These are phyloP conservation scores for Beauveria medogensis DNA, from an alignment of 2,329 filamentous ascomycete genomes.

Conservation along the genomic window DNA sequence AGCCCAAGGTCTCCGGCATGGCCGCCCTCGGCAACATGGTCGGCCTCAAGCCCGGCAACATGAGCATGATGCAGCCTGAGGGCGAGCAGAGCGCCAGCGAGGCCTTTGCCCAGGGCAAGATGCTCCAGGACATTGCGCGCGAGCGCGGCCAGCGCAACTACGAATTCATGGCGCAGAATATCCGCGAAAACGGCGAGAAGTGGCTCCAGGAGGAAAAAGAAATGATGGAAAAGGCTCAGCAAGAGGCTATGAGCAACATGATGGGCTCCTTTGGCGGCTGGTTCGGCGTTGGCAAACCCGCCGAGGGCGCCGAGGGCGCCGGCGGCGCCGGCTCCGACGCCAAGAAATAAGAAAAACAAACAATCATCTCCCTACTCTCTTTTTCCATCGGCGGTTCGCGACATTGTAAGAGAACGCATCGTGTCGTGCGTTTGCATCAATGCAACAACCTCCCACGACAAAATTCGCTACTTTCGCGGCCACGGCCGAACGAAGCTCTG, in stretches of 20 bases:
- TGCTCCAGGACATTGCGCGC: conserved; percentile 89
- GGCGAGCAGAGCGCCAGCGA: conserved; percentile 66
- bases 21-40: conserved; percentile 63
- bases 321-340: not conserved
- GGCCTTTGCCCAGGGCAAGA: conserved; percentile 85
- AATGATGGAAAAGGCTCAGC: conserved; percentile 78
- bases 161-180: conserved; percentile 80
- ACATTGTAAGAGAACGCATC: not conserved
- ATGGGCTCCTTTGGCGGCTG: conserved; percentile 57
- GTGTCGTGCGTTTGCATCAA: not conserved
- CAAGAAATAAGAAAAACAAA: conserved; percentile 5
- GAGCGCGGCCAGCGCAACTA: conserved; percentile 90
- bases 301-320: not conserved
- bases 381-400: not conserved
- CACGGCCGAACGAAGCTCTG: not conserved
- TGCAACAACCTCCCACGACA: not conserved
- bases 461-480: not conserved
- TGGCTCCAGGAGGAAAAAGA: conserved; percentile 92
- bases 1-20: conserved; percentile 51
- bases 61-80: conserved; percentile 51
- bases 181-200: conserved; percentile 86
- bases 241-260: conserved; percentile 89
- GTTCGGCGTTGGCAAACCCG: conserved; percentile 21
- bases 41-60: conserved; percentile 65
- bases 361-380: not conserved